These are phyloP conservation scores for Alloascoidea africana DNA, from an alignment of 805 yeast species.

Conservation along the genomic window DNA sequence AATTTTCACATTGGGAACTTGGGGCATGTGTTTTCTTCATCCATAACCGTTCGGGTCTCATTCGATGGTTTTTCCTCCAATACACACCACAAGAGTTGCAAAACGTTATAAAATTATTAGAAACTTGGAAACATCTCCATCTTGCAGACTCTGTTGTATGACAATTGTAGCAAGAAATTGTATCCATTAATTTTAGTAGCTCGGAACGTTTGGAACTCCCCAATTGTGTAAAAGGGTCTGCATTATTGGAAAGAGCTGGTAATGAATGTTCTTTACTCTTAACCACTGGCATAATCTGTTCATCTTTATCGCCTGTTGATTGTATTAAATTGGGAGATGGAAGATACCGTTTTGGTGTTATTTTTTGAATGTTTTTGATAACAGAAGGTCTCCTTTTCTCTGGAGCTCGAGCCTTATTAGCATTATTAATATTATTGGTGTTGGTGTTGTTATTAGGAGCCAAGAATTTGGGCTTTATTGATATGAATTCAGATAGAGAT, in stretches of 20 bases:
- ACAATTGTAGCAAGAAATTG: background rate
- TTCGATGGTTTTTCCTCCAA: background rate
- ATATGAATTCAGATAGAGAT: too few species aligned
- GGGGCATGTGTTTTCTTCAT: background rate
- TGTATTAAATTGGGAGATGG: too few species aligned
- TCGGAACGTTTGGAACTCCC: too few species aligned
- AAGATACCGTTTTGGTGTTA: too few species aligned
- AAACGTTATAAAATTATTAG: background rate
- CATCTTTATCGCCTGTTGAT: background rate
- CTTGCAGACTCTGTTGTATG: background rate
- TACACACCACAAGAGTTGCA: background rate
- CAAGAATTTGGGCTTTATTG: too few species aligned
- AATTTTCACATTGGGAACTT: background rate
- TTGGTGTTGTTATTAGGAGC: too few species aligned
- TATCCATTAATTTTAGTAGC: too few species aligned
- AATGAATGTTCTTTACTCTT: background rate
- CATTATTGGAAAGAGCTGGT: background rate
- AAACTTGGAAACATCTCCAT: background rate
- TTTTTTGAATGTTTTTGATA: too few species aligned
- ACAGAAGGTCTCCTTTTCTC: too few species aligned
- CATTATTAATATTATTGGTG: too few species aligned
- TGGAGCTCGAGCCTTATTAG: too few species aligned
- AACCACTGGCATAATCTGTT: background rate
- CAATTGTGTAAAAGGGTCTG: background rate
- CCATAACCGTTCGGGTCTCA: background rate